Base-by-base conservation (phyloP, 352 stramenopile species). In the Globisporangium paddicum region DNA sequence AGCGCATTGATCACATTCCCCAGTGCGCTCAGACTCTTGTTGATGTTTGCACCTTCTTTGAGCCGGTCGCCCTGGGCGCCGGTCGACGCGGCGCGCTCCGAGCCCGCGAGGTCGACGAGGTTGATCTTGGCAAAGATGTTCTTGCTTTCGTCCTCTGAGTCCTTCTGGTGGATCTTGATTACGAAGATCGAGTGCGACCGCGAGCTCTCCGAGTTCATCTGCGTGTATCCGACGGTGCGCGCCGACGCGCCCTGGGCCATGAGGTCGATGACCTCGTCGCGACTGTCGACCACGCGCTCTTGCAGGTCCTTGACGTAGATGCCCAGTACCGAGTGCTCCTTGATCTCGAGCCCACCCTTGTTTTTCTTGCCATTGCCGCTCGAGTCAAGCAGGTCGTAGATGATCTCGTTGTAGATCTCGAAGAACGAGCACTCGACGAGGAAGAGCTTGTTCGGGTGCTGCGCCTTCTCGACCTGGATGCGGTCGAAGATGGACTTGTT, bases 341-440 rank as follows among this genome's bases (percentile, higher is more conserved):
- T 96, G 59, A 98, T 97, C 69, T 97, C 85, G 19, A 98, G 76
- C 2, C 89, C 87, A 34, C 81, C 82, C 63, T 93, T 90, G 64
- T 82, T 88, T 30, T 95, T 93, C 75, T 95, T 96, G 42, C 70
- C 60, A 50, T 91, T 90, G n/a, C 79, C 78, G 30, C 69, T 96
- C 10, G 89, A 84, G 56, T 96, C 79, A 9, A 98, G 77, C 45
- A 98, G 71, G 66, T 98, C 95, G 62, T 95, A 97, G 55, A 98
- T 97, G 46, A 93, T 93, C 69, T 98, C 94, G 59, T 98, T 98
- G 75, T 98, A 98, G 48, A 98, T 98, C 64, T 98, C 94, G 60
- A 98, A 93, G 73, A 96, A 98, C 14, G 90, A 97, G 35, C 83
- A 95, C 55, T 95, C 86, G 21, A 98, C 83, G 8, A 97, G 68